Base-by-base conservation (phyloP, 1,284 basidiomycete genomes). In the Hymenochaete sp. region DNA sequence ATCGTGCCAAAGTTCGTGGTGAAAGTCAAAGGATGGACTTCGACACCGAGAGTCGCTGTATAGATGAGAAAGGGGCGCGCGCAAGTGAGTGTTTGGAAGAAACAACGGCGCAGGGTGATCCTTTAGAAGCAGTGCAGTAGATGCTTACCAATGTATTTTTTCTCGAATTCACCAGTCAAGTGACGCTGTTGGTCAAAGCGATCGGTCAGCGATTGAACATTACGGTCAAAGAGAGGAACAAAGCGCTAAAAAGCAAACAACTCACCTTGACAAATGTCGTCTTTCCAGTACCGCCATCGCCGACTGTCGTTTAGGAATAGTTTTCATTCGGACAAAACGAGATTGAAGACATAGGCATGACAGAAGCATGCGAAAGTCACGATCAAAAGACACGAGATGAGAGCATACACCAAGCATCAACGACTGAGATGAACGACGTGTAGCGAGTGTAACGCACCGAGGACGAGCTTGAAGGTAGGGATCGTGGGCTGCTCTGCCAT, bases 161-260 rank as follows among this genome's bases (percentile, higher is more conserved):
- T 98, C 74, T 99, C 96, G 67, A 99, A 98, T 79, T 98, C 96
- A 65, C 90, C 93, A 56, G 95, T 97, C 80, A 97, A 82, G 71
- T 98, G 95, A 67, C 93, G 92, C 92, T 92, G 60, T 33, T 56
- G 53, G 56, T 56, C 49, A 39, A 41, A 41, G 59, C 43, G 68
- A 82, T 19, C n/a, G n/a, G n/a, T n/a, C n/a, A n/a, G n/a, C n/a
- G n/a, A n/a, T n/a, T n/a, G n/a, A n/a, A n/a, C n/a, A n/a, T n/a
- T n/a, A n/a, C n/a, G n/a, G 21, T 84, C 77, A 81, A 70, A 50
- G 67, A 5, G 59, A 58, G 67, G 73, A 81, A 81, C 72, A 58
- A 51, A 51, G n/a, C 48, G 44, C 44, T 52, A 56, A 40, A 50
- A 52, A 44, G 45, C 22, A 27, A 55, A 50, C 45, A 44, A 55